Percentiles rank a stretch among this genome's conserved stretches.
Conservation (phyloP, 2,329 filamentous ascomycete genomes). For the Penicillium nordicum region DNA sequence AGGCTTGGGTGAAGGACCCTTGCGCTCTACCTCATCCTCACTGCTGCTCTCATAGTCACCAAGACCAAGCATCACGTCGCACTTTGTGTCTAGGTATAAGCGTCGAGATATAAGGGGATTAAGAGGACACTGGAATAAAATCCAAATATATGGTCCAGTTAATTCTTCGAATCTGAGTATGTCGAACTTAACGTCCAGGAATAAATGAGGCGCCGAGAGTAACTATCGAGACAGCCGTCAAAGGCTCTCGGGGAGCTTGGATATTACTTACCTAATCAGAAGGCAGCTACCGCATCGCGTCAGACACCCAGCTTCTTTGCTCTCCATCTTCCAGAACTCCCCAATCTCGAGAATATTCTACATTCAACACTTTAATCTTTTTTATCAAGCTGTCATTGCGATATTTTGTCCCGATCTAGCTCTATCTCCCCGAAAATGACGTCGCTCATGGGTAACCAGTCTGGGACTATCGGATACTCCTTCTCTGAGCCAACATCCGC, state of each 20-base stretch:
- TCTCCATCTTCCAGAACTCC: slow-evolving; percentile 12
- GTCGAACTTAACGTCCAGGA: background rate
- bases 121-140: background rate
- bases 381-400: background rate
- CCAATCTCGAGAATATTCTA: slow-evolving; percentile 4
- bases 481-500: slow-evolving; percentile 53
- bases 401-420: background rate
- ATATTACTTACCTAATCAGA: slow-evolving; percentile 33
- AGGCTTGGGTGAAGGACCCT: slow-evolving; percentile 8
- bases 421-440: slow-evolving; percentile 45
- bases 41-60: slow-evolving; percentile 46
- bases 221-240: background rate
- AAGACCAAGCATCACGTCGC: slow-evolving; percentile 39
- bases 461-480: slow-evolving; percentile 57
- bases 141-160: background rate
- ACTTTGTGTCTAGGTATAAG: background rate
- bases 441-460: slow-evolving; percentile 50
- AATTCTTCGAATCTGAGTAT: background rate
- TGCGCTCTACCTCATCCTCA: slow-evolving; percentile 39
- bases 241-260: slow-evolving; percentile 10
- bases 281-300: slow-evolving; percentile 41
- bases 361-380: slow-evolving; percentile 1
- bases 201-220: background rate
- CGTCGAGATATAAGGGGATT: background rate
- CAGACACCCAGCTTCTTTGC: slow-evolving; percentile 24